Evolutionary conservation across 371 early-diverging fungal species (phyloP), one percentile per base, ranked within the genome.

Genomic region (Basidiobolus meristosporus): DNA sequence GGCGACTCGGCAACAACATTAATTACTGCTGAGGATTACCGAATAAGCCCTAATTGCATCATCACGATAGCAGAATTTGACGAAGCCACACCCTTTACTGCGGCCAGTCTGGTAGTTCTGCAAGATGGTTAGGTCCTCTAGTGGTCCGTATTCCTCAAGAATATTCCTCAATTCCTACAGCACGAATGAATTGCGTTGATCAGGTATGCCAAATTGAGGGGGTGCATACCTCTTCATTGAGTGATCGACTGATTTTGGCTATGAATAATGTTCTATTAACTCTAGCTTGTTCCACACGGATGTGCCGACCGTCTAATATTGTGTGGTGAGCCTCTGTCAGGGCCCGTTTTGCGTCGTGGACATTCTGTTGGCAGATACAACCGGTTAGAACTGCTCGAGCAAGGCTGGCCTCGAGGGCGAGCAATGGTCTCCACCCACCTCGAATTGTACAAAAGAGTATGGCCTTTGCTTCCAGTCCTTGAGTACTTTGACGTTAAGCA

Each of bases 381-480:
- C 5, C 19, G 11, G 14, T 11, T 40, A 40, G 17, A 28, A 11
- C n/a, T n/a, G n/a, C n/a, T n/a, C n/a, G n/a, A n/a, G n/a, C n/a
- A n/a, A n/a, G n/a, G n/a, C n/a, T n/a, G n/a, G n/a, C n/a, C n/a
- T n/a, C n/a, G n/a, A n/a, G n/a, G n/a, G n/a, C n/a, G n/a, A n/a
- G n/a, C n/a, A n/a, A n/a, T n/a, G n/a, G n/a, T n/a, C n/a, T n/a
- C n/a, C n/a, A n/a, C n/a, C n/a, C n/a, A 72, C 78, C 55, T 72
- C 68, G 53, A 67, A 87, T 43, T 84, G 84, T 1, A 87, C 88
- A 55, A 87, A 87, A 0, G 82, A 76, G 48, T 82, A 87, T 0
- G 88, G 88, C n/a, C 88, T 54, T 15, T 62, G 50, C 55, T 73
- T 51, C 71, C 73, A 75, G 47, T 87, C 88, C 40, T 70, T 74